A percentile compares a stretch with the other conserved stretches of the same genome.
Conservation (phyloP, 495 filamentous ascomycete species). For the Penicillium cataractarum region DNA sequence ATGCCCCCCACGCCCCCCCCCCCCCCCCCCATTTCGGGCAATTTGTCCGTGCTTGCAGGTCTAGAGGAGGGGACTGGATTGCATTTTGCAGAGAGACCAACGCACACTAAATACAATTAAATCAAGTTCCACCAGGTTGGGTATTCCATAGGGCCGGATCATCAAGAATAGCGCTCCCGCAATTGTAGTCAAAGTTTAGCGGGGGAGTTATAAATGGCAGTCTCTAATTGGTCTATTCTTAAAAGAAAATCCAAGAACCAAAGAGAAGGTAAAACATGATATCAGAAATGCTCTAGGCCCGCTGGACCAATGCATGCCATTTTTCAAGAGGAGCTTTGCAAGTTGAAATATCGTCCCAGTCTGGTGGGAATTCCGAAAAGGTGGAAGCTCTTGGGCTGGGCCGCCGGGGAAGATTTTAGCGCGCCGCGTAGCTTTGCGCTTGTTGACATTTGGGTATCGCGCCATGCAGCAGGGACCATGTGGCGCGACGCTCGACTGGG, state of each 20-base stretch:
- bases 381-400: slow-evolving; percentile 22
- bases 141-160: neutral
- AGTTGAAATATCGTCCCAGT: slow-evolving; percentile 14
- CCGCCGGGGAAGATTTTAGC: slow-evolving; percentile 29
- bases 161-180: neutral
- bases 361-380: slow-evolving; percentile 20
- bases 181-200: neutral
- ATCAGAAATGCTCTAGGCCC: neutral
- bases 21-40: slow-evolving; percentile 26
- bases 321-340: too few relatives aligned
- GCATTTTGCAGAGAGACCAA: slow-evolving; percentile 14
- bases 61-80: slow-evolving; percentile 12
- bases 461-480: slow-evolving; percentile 4
- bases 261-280: neutral
- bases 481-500: neutral
- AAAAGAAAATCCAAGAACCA: neutral
- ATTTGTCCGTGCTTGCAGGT: slow-evolving; percentile 32
- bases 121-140: neutral
- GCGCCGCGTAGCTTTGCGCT: slow-evolving; percentile 20
- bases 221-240: neutral
- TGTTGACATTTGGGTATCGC: slow-evolving; percentile 8
- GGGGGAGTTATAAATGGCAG: neutral
- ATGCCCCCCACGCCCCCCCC: too few relatives aligned
- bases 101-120: neutral
- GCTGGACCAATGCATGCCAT: slow-evolving; percentile 17